These are phyloP conservation scores for Penicillium diatomitis DNA, from an alignment of 495 filamentous ascomycete species.

Conservation along the genomic window DNA sequence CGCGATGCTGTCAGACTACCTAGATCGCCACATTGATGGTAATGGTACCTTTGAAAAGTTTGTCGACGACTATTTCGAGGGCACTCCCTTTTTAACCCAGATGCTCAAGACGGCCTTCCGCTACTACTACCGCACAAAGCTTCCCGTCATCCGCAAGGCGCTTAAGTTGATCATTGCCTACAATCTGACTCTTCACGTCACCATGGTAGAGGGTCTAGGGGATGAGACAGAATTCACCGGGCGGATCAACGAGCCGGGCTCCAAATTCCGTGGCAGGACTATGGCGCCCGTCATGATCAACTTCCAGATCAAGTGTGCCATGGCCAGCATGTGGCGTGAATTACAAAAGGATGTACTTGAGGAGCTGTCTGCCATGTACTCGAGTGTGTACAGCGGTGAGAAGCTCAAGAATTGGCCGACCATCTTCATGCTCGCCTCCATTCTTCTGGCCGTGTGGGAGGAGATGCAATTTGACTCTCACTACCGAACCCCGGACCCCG, in stretches of 20 bases:
- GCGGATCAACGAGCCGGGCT: conserved; percentile 66
- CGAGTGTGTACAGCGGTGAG: conserved; percentile 86
- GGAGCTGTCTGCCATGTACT: conserved; percentile 82
- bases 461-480: conserved; percentile 96
- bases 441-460: conserved; percentile 88
- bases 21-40: conserved; percentile 83
- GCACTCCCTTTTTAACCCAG: conserved; percentile 84
- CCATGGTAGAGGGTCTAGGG: conserved; percentile 80
- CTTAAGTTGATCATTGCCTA: conserved; percentile 87
- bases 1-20: conserved; percentile 72
- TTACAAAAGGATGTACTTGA: conserved; percentile 89
- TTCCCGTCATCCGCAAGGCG: conserved; percentile 80
- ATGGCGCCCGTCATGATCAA: conserved; percentile 96
- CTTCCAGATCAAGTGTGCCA: conserved; percentile 91
- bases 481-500: conserved; percentile 76
- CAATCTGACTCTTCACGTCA: conserved; percentile 85
- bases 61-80: conserved; percentile 89
- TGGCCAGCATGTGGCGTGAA: conserved; percentile 94
- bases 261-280: conserved; percentile 77
- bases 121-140: conserved; percentile 73
- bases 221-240: conserved; percentile 69
- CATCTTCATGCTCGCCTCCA: conserved; percentile 88
- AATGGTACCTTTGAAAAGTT: conserved; percentile 73
- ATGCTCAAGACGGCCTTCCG: conserved; percentile 89
- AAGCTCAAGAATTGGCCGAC: conserved; percentile 96